A percentile compares a stretch with the other conserved stretches of the same genome.
Conservation (phyloP, 73 alveolate genomes). For the Paramecium pentaurelia region DNA sequence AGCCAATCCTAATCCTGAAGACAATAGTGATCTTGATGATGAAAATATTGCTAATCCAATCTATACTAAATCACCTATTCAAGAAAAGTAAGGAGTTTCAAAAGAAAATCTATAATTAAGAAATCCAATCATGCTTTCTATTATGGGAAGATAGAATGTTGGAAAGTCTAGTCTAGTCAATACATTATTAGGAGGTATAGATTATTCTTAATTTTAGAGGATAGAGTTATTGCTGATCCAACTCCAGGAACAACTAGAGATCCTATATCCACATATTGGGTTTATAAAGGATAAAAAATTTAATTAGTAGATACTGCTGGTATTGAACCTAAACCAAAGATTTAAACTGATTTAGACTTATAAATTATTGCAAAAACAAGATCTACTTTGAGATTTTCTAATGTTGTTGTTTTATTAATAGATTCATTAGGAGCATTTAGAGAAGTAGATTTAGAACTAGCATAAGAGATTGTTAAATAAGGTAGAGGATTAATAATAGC, state of each 20-base stretch:
- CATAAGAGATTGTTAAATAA: slow-evolving; percentile 72
- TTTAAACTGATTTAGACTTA: slow-evolving; percentile 57
- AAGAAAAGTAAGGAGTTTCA: slow-evolving; percentile 31
- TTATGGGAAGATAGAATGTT: slow-evolving; percentile 79
- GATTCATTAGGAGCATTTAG: slow-evolving; percentile 84
- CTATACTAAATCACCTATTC: slow-evolving; percentile 61
- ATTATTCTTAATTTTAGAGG: slow-evolving; percentile 6
- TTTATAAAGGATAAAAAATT: slow-evolving; percentile 71
- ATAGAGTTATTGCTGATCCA: slow-evolving; percentile 83
- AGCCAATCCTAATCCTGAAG: slow-evolving; percentile 78
- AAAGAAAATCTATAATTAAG: slow-evolving; percentile 28
- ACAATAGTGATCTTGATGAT: slow-evolving; percentile 84
- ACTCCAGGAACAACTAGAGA: slow-evolving; percentile 90
- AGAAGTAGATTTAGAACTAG: slow-evolving; percentile 68
- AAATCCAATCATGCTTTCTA: slow-evolving; percentile 63
- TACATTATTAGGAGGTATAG: slow-evolving; percentile 60
- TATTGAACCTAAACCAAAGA: slow-evolving; percentile 44
- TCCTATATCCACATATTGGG: slow-evolving; percentile 72
- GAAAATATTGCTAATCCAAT: slow-evolving; percentile 71
- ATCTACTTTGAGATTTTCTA: slow-evolving; percentile 70
- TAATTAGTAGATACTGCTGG: slow-evolving; percentile 92
- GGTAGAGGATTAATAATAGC: slow-evolving; percentile 85
- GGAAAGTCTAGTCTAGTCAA: slow-evolving; percentile 85
- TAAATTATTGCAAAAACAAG: slow-evolving; percentile 69
- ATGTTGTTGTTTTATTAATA: slow-evolving; percentile 73